Percentiles rank a stretch among this genome's conserved stretches.
These are phyloP conservation scores for Ramaria rubella DNA, from an alignment of 768 basidiomycete genomes.

Conservation along the genomic window DNA sequence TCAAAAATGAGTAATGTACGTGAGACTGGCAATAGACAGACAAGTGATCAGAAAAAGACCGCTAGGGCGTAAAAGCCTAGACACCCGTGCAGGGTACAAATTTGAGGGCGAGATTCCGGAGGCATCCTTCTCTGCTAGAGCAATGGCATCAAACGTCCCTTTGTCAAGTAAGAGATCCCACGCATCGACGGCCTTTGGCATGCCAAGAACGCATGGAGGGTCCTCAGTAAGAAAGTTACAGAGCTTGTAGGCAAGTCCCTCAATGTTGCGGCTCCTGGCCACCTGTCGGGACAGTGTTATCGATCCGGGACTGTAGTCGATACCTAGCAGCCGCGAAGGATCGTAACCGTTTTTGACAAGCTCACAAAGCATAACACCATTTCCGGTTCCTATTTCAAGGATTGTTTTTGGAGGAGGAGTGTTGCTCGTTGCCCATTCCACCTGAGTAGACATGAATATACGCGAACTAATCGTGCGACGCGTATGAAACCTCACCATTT, in stretches of 20 bases:
- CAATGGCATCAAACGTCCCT: constrained; percentile 86
- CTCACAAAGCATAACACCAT: constrained; percentile 69
- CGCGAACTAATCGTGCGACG: background rate
- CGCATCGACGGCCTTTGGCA: constrained; percentile 18
- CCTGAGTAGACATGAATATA: background rate
- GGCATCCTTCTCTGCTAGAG: constrained; percentile 55
- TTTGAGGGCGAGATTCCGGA: constrained; percentile 45
- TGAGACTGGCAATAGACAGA: constrained; percentile 29
- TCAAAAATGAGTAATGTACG: background rate
- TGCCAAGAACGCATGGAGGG: constrained; percentile 26
- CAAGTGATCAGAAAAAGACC: constrained; percentile 77
- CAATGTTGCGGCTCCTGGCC: constrained; percentile 35
- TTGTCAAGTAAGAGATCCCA: constrained; percentile 84
- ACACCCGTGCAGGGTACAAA: constrained; percentile 55
- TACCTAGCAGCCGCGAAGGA: constrained; percentile 45
- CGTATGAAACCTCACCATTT: constrained; percentile 43
- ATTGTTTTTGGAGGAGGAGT: constrained; percentile 43
- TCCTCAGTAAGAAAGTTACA: constrained; percentile 62
- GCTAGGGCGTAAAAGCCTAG: constrained; percentile 52
- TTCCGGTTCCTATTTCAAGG: constrained; percentile 76
- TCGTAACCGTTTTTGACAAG: constrained; percentile 63
- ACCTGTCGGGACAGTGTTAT: constrained; percentile 56
- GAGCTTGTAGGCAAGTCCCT: constrained; percentile 44
- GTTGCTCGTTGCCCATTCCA: constrained; percentile 58
- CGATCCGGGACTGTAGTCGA: constrained; percentile 75